A percentile compares a stretch with the other conserved stretches of the same genome.
These are phyloP conservation scores for Berkeleyomyces basicola DNA, from an alignment of 2,329 filamentous ascomycete species.

Conservation along the genomic window DNA sequence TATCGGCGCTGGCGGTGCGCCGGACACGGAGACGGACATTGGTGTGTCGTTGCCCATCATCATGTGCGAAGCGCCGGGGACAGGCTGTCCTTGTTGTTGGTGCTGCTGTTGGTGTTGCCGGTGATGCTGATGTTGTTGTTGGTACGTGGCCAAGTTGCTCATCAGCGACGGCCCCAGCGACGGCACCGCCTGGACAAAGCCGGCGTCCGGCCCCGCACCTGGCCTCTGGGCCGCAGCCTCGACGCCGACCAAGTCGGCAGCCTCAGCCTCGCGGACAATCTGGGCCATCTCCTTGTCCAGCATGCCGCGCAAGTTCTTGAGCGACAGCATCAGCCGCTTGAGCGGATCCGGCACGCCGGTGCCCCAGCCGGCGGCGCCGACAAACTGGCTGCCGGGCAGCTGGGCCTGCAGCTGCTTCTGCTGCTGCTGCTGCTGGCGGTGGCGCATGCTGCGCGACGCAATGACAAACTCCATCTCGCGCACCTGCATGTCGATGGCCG, in stretches of 20 bases:
- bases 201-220: not conserved
- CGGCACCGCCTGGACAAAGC: not conserved
- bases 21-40: not conserved
- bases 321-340: slow-evolving; percentile 12
- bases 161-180: not conserved
- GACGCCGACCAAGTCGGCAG: not conserved
- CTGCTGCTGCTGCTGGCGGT: not conserved
- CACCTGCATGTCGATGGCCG: slow-evolving; percentile 20
- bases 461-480: slow-evolving; percentile 19
- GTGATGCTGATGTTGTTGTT: not conserved
- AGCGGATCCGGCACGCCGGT: slow-evolving; percentile 11
- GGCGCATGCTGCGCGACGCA: slow-evolving; percentile 14
- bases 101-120: slow-evolving; percentile 11
- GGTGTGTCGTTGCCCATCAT: not conserved
- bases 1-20: not conserved
- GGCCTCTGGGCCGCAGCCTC: not conserved
- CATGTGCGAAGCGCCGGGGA: not conserved
- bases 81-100: slow-evolving; percentile 2
- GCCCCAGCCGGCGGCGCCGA: not conserved
- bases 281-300: slow-evolving; percentile 13
- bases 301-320: slow-evolving; percentile 10
- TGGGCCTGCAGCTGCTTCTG: slow-evolving; percentile 7
- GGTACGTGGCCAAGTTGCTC: not conserved
- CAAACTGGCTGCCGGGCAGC: not conserved
- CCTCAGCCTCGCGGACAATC: not conserved